Evolutionary conservation across 2,329 filamentous ascomycete genomes (phyloP).

Genomic region (Scytalidium lignicola): DNA sequence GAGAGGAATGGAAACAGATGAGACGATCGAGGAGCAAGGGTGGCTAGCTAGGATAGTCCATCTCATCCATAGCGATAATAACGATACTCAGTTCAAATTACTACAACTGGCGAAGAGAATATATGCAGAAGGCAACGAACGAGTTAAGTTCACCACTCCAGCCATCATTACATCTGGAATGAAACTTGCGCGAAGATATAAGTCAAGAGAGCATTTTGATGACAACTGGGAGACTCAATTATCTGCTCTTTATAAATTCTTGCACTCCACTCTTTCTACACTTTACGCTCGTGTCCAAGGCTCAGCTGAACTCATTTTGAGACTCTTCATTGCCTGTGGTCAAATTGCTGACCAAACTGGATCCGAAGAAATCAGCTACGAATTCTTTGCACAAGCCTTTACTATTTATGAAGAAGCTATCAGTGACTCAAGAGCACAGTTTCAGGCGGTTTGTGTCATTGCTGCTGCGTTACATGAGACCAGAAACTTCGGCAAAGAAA

Average conservation of each 20-base stretch:
- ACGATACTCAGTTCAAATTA: constrained; percentile 91
- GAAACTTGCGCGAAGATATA: constrained; percentile 84
- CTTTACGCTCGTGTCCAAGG: constrained; percentile 81
- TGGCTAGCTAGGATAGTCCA: constrained; percentile 93
- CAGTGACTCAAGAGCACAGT: constrained; percentile 92
- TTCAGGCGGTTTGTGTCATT: constrained; percentile 95
- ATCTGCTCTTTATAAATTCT: constrained; percentile 88
- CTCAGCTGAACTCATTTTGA: constrained; percentile 80
- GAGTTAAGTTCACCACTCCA: constrained; percentile 92
- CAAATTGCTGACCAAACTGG: constrained; percentile 88
- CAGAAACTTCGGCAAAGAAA: constrained; percentile 88
- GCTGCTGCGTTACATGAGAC: constrained; percentile 84
- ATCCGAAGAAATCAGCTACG: constrained; percentile 94
- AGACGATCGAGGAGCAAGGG: constrained; percentile 96
- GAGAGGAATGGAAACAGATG: constrained; percentile 81
- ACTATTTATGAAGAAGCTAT: constrained; percentile 97
- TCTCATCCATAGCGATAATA: constrained; percentile 74
- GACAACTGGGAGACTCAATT: constrained; percentile 69
- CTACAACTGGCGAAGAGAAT: constrained; percentile 83
- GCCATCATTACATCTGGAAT: constrained; percentile 85
- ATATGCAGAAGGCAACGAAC: constrained; percentile 86
- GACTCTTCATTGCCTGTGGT: constrained; percentile 85
- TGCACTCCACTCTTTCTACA: constrained; percentile 81
- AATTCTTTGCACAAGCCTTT: constrained; percentile 97
- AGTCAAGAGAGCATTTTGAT: constrained; percentile 81